These are phyloP conservation scores for Plasmodium yoelii DNA, from an alignment of 169 alveolate genomes.

Conservation along the genomic window DNA sequence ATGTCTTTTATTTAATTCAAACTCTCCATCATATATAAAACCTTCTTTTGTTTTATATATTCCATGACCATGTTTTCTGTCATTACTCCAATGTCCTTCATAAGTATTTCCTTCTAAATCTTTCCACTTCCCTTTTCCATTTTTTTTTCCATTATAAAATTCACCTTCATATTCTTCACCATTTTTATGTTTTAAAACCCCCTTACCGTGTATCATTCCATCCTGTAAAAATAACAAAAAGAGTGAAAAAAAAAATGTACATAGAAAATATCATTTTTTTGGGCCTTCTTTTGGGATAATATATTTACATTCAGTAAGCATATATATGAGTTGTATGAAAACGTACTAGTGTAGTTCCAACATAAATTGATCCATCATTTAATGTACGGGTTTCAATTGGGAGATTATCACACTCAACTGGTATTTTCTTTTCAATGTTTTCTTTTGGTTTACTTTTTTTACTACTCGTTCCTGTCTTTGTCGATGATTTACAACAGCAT, in stretches of 20 bases:
- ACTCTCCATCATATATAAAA: conserved; percentile 73
- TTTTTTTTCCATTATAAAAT: conserved; percentile 92
- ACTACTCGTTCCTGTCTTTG: conserved; percentile 16
- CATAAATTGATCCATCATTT: conserved; percentile 50
- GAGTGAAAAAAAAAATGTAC: too few species aligned
- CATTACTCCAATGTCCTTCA: conserved; percentile 95
- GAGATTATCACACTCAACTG: not conserved
- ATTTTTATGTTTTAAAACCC: conserved; percentile 78
- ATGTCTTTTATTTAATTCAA: conserved; percentile 32
- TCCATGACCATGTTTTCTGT: conserved; percentile 96
- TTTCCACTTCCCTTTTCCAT: conserved; percentile 94
- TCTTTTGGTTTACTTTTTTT: not conserved
- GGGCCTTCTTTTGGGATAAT: not conserved
- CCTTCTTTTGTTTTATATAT: conserved; percentile 85
- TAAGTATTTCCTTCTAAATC: conserved; percentile 94
- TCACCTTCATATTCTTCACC: conserved; percentile 94
- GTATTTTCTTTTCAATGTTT: not conserved
- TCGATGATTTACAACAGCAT: conserved; percentile 26
- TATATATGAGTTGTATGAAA: not conserved
- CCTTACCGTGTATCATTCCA: conserved; percentile 75
- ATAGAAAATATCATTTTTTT: too few species aligned
- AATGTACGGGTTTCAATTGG: conserved; percentile 32
- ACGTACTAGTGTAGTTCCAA: conserved; percentile 44
- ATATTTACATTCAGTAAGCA: not conserved
- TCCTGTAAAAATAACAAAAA: conserved; percentile 17